Base-by-base conservation (phyloP, 129 eudicot genomes). In the Heracleum sosnowskyi region DNA sequence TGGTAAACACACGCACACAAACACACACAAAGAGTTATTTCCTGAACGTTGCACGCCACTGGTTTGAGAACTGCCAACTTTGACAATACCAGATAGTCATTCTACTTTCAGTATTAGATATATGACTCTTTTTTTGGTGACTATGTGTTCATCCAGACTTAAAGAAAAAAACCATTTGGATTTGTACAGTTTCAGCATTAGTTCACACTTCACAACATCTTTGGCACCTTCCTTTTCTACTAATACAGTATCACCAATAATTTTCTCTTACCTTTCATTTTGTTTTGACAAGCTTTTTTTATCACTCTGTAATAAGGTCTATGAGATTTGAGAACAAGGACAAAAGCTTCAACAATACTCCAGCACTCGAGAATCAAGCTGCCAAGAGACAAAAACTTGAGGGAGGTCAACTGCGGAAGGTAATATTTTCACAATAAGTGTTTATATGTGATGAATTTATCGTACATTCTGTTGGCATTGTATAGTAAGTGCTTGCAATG, bases 311-410 rank as follows among this genome's bases (percentile, higher is more conserved):
- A 11, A 60, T n/a, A 84, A 94, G 98, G 89, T 75, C 82, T 66
- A 82, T 76, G 46, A 86, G 81, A 76, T 77, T 72, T 36, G 93
- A 86, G 62, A 88, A 86, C 76, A 82, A 79, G 69, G 82, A 76
- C 69, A 81, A 73, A 64, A 85, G 73, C 53, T 81, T 78, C 47
- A 74, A 34, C 76, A 77, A n/a, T 82, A 80, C 85, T 79, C 45
- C 81, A 81, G 88, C 69, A 45, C 76, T 83, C 26, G 98, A 95
- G 83, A 85, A 78, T 83, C 98, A 95, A 90, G 96, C 97, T 81
- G 78, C 97, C 37, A 95, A 95, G 86, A 87, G 98, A 81, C 98
- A 95, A 87, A 95, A 95, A 86, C 96, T 95, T 11, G 98, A 95
- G 73, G 90, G 94, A 74, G 98, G 98, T 79, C 96, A 82, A 73